phyloP scores from a whole-genome alignment of 2,329 filamentous ascomycete genomes.

The Eurotiales sp. region DNA sequence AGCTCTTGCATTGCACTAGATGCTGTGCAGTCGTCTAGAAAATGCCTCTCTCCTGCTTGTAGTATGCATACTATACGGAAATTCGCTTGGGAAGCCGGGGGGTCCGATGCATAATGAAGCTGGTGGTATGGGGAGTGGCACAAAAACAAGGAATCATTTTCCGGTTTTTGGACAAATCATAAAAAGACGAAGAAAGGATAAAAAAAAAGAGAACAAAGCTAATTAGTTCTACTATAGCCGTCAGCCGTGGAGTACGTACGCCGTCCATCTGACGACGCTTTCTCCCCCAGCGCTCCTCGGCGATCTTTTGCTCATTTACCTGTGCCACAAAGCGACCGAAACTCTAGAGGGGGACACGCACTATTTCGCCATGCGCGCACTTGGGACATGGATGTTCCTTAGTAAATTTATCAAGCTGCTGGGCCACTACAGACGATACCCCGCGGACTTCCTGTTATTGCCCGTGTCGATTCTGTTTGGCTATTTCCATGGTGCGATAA shows the following conservation, averaged over 20 bases:
- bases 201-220: conserved; percentile 28
- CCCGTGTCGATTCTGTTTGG: conserved; percentile 87
- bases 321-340: conserved; percentile 66
- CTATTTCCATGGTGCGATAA: conserved; percentile 89
- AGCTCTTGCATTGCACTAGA: no score
- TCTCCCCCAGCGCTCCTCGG: conserved; percentile 79
- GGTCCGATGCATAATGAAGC: no score
- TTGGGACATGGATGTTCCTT: conserved; percentile 74
- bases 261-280: conserved; percentile 86
- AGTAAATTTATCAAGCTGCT: conserved; percentile 90
- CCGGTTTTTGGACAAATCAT: conserved; percentile 11
- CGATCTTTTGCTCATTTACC: conserved; percentile 68
- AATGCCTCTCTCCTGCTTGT: no score
- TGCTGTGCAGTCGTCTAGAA: no score
- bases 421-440: conserved; percentile 80
- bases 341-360: conserved; percentile 56
- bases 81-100: no score
- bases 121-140: no score
- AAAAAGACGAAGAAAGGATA: not conserved
- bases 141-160: no score
- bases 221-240: conserved; percentile 65
- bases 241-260: conserved; percentile 91
- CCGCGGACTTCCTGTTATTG: conserved; percentile 72
- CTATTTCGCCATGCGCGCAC: conserved; percentile 55
- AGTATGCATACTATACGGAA: no score